A percentile compares a stretch with the other conserved stretches of the same genome.
Evolutionary conservation across 371 early-diverging fungal species (phyloP).

Genomic region (Vairimorpha necatrix): DNA sequence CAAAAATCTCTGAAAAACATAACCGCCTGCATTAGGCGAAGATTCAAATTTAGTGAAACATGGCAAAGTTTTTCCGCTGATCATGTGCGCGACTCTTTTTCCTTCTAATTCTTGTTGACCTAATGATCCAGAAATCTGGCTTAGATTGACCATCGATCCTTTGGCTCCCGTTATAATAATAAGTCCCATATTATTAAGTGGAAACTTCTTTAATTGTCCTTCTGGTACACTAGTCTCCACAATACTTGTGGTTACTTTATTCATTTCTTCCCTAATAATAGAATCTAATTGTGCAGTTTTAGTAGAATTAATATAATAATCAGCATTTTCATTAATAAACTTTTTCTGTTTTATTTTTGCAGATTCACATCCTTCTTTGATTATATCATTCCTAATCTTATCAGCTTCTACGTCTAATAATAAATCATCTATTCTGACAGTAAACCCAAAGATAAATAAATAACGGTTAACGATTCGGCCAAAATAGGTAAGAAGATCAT

Average conservation of each 20-base stretch:
- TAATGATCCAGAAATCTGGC: constrained; percentile 91
- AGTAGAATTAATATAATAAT: constrained; percentile 23
- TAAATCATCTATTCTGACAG: constrained; percentile 97
- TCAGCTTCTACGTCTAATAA: constrained; percentile 65
- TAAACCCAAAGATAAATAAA: constrained; percentile 80
- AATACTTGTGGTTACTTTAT: constrained; percentile 32
- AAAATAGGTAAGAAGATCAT: constrained; percentile 81
- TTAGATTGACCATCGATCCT: constrained; percentile 90
- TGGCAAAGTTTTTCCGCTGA: constrained; percentile 88
- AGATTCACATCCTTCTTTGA: constrained; percentile 69
- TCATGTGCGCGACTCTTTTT: constrained; percentile 92
- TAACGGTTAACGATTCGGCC: constrained; percentile 85
- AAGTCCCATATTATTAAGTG: constrained; percentile 90
- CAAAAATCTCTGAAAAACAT: constrained; percentile 93
- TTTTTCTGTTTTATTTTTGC: constrained; percentile 9
- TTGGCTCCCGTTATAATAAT: constrained; percentile 98
- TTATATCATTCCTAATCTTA: constrained; percentile 62
- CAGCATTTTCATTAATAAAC: constrained; percentile 14
- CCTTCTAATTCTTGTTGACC: constrained; percentile 99
- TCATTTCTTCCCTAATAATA: constrained; percentile 40
- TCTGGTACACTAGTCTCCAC: constrained; percentile 71
- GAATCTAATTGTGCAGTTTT: constrained; percentile 39
- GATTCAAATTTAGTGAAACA: constrained; percentile 72
- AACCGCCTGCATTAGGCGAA: constrained; percentile 89
- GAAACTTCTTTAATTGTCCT: constrained; percentile 76